phyloP scores from a whole-genome alignment of 2,329 filamentous ascomycete genomes.

The Aureobasidium zeae region DNA sequence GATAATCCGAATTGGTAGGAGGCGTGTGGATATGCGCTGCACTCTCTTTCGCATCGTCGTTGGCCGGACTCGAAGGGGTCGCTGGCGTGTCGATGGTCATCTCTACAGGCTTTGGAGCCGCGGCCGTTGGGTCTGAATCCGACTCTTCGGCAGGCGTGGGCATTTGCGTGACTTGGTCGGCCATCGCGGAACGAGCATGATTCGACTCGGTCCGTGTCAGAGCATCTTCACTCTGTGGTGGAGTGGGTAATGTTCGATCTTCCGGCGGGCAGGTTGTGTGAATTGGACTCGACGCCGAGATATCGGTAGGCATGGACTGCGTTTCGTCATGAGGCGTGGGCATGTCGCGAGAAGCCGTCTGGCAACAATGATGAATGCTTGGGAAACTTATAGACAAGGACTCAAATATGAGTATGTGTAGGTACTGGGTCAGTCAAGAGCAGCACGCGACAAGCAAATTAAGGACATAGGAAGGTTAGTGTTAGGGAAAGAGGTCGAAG shows the following conservation, averaged over 20 bases:
- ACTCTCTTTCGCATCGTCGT: conserved; percentile 24
- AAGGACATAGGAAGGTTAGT: conserved; percentile 10
- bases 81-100: conserved; percentile 28
- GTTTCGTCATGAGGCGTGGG: conserved; percentile 17
- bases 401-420: neutral
- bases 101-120: conserved; percentile 27
- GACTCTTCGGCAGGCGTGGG: conserved; percentile 18
- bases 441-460: conserved; percentile 2
- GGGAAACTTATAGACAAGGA: no score
- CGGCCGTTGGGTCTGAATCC: conserved; percentile 15
- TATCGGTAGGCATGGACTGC: conserved; percentile 4
- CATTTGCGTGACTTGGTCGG: conserved; percentile 22
- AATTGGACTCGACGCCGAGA: conserved; percentile 13
- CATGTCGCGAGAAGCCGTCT: conserved; percentile 4
- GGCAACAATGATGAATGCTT: no score
- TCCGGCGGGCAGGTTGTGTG: conserved; percentile 37
- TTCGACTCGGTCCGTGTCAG: neutral
- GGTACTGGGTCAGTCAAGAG: neutral
- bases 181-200: neutral
- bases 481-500: no score
- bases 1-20: conserved; percentile 22
- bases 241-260: conserved; percentile 25
- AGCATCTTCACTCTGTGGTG: conserved; percentile 22
- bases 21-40: conserved; percentile 21
- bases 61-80: conserved; percentile 21